phyloP scores from a whole-genome alignment of 1,284 basidiomycete species.

The Rhodotorula mucilaginosa region DNA sequence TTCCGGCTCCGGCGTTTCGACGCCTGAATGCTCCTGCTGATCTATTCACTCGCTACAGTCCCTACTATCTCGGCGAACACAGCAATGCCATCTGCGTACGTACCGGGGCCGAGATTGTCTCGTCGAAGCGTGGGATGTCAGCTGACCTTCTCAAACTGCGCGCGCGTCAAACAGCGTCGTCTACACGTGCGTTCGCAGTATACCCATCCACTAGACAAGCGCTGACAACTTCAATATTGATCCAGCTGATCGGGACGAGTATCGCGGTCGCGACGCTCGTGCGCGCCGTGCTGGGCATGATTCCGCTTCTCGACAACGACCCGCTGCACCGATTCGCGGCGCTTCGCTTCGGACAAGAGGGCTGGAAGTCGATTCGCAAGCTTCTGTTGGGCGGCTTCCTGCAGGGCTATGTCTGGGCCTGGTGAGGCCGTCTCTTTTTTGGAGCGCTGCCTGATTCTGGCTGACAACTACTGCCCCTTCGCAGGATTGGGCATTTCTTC shows the following conservation, averaged over 20 bases:
- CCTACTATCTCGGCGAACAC: conserved; percentile 34
- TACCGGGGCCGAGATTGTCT: too few species aligned
- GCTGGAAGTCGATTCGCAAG: conserved; percentile 17
- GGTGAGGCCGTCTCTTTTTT: not conserved
- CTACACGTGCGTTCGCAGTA: conserved; percentile 12
- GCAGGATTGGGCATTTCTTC: conserved; percentile 32
- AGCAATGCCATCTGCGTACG: conserved; percentile 9
- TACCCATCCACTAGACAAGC: too few species aligned
- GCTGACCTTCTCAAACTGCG: not conserved
- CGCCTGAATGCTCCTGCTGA: too few species aligned
- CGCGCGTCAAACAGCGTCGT: conserved; percentile 6
- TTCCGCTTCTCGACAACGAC: conserved; percentile 14
- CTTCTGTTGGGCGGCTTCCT: conserved; percentile 23
- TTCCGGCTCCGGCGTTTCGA: too few species aligned
- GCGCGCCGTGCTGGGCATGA: conserved; percentile 13
- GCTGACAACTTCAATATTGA: not conserved
- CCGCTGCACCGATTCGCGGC: not conserved
- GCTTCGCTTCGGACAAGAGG: conserved; percentile 19
- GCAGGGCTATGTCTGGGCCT: conserved; percentile 32
- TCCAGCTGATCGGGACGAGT: conserved; percentile 27
- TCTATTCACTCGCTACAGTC: not conserved
- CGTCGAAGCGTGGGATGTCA: too few species aligned
- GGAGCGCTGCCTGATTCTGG: not conserved
- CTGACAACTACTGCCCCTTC: accelerated
- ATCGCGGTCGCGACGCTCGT: conserved; percentile 15